phyloP scores from a whole-genome alignment of 176 grass and related monocot genomes.

The Sorghum bicolor region Sorghum_bicolor_NCBIv3 NC_012877.2:2822501-2823000 shows the following conservation, averaged over 20 bases:
- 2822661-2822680: neutral
- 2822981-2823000: neutral
- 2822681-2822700: slow-evolving; percentile 33
- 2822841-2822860: neutral
- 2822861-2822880: slow-evolving; percentile 40
- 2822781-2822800: slow-evolving; percentile 34
- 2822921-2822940: neutral
- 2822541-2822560: slow-evolving; percentile 31
- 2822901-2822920: slow-evolving; percentile 40
- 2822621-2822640: slow-evolving; percentile 32
- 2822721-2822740: slow-evolving; percentile 14
- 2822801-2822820: slow-evolving; percentile 30
- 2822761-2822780: slow-evolving; percentile 16
- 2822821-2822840: slow-evolving; percentile 39
- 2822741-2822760: slow-evolving; percentile 25
- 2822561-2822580: slow-evolving; percentile 5
- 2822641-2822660: slow-evolving; percentile 31
- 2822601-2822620: slow-evolving; percentile 15
- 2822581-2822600: slow-evolving; percentile 20
- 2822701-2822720: slow-evolving; percentile 26
- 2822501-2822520: slow-evolving; percentile 37
- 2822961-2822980: neutral
- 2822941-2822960: neutral
- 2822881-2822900: slow-evolving; percentile 31
- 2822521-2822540: slow-evolving; percentile 25